Conservation (phyloP, 1,284 basidiomycete species). For the Boletus semigastroideus region DNA sequence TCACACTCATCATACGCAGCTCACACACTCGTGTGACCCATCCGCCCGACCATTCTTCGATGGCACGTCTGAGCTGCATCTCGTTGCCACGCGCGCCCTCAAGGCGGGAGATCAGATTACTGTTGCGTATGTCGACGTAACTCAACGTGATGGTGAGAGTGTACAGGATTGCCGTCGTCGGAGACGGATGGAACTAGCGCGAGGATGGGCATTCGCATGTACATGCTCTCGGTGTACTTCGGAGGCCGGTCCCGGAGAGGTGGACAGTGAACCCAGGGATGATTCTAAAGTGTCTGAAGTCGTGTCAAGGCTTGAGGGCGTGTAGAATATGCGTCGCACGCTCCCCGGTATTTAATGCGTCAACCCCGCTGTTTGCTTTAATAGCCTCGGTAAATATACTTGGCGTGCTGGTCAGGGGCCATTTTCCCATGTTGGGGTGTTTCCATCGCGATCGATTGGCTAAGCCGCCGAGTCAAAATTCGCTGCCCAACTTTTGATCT, state of each 20-base stretch:
- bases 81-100: conserved; percentile 62
- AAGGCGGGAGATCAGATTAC: conserved; percentile 74
- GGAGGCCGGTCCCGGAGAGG: conserved; percentile 46
- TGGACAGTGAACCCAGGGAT: conserved; percentile 46
- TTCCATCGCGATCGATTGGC: conserved; percentile 19
- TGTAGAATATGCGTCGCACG: conserved; percentile 11
- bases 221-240: conserved; percentile 59
- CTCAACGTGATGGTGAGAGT: conserved; percentile 52
- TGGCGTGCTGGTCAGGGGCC: too few relatives aligned
- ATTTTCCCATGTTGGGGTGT: conserved; percentile 4
- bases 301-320: conserved; percentile 41
- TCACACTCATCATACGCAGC: conserved; percentile 29
- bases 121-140: conserved; percentile 70
- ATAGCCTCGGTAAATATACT: background rate
- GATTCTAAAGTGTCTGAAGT: conserved; percentile 57
- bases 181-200: conserved; percentile 68
- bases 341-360: background rate
- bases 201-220: conserved; percentile 79
- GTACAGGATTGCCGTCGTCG: conserved; percentile 55
- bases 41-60: conserved; percentile 61
- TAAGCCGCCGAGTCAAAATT: too few relatives aligned
- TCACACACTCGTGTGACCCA: conserved; percentile 72
- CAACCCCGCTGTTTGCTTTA: background rate
- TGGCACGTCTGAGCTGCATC: conserved; percentile 62
- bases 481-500: background rate